Evolutionary conservation across 192 early-diverging fungal genomes (phyloP), one percentile per base, ranked within the genome.

Genomic region (Geranomyces michiganensis): DNA sequence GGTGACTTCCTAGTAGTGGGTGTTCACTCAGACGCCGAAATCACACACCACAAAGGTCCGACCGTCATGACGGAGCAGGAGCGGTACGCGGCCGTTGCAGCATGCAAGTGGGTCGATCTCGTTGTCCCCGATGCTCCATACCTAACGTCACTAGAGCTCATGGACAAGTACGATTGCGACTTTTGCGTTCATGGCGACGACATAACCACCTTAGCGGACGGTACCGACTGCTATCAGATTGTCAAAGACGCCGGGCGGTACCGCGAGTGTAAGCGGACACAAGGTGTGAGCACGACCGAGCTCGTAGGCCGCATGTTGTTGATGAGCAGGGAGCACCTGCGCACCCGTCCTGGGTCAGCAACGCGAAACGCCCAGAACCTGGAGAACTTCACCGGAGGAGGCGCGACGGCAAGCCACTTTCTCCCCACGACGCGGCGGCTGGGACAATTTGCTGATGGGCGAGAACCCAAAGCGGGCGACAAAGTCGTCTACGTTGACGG

Each of bases 121-220:
- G 93, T 98, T 10, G 96, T 96, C 36, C 84, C 81, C 62, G 85
- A 98, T 65, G 96, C 96, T 45, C 96, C 96, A 15, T 98, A 98
- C 76, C 82, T 90, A 65, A 98, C 96, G 53, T 87, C 88, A 15
- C 77, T 98, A 58, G 94, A 95, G 79, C 76, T 85, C 22, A 82
- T 98, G 78, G 90, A 94, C 77, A 75, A 88, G 65, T 92, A 94
- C 85, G 70, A 94, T 73, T 92, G 93, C 68, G 96, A 96, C 80
- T 95, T 92, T 81, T 95, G 94, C 68, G 95, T 96, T 19, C 96
- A 98, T 60, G 96, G 96, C 33, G 96, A 98, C 76, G 96, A 98
- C 79, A 95, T 96, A 65, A 98, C 96, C 36, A 98, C 96, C 10
- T 82, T 92, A 68, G 93, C 94, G 31, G 96, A 98, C 74, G 96